A percentile compares a stretch with the other conserved stretches of the same genome.
Conservation (phyloP, 2,329 filamentous ascomycete species). For the Drechmeria coniospora region DNA sequence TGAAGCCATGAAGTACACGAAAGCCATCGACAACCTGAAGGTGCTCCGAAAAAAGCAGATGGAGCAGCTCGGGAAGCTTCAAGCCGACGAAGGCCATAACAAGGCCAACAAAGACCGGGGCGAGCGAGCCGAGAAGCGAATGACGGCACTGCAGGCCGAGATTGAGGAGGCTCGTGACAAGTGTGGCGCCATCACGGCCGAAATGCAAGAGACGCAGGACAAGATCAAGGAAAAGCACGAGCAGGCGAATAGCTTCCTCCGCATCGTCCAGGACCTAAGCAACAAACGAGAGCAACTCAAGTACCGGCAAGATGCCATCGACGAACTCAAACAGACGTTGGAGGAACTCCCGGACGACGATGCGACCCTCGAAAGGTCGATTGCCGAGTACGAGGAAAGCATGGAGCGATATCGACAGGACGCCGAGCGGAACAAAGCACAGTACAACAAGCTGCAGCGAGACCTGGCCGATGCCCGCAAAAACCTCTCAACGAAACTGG, state of each 20-base stretch:
- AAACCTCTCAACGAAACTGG: slow-evolving; percentile 34
- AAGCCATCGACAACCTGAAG: slow-evolving; percentile 93
- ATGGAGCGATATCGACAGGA: slow-evolving; percentile 51
- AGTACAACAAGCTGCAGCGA: slow-evolving; percentile 49
- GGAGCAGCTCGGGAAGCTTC: slow-evolving; percentile 56
- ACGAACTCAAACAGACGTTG: slow-evolving; percentile 55
- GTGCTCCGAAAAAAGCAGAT: slow-evolving; percentile 68
- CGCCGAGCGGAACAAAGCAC: slow-evolving; percentile 43
- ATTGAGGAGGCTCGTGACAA: slow-evolving; percentile 47
- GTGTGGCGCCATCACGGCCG: slow-evolving; percentile 38
- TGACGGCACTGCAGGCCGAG: slow-evolving; percentile 47
- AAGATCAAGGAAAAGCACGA: slow-evolving; percentile 52
- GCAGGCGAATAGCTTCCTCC: slow-evolving; percentile 57
- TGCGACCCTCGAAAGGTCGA: slow-evolving; percentile 51
- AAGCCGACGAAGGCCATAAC: slow-evolving; percentile 59
- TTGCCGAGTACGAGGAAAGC: slow-evolving; percentile 65
- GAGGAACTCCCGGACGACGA: slow-evolving; percentile 69
- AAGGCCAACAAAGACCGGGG: slow-evolving; percentile 77
- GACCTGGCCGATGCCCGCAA: slow-evolving; percentile 28
- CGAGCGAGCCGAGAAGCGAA: slow-evolving; percentile 52
- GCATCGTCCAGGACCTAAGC: slow-evolving; percentile 58
- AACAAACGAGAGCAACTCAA: slow-evolving; percentile 62
- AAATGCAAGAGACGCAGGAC: slow-evolving; percentile 44
- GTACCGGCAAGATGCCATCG: slow-evolving; percentile 54
- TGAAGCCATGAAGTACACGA: slow-evolving; percentile 91